phyloP scores from a whole-genome alignment of 1,139 yeast genomes.

The Geotrichum candidum region DNA sequence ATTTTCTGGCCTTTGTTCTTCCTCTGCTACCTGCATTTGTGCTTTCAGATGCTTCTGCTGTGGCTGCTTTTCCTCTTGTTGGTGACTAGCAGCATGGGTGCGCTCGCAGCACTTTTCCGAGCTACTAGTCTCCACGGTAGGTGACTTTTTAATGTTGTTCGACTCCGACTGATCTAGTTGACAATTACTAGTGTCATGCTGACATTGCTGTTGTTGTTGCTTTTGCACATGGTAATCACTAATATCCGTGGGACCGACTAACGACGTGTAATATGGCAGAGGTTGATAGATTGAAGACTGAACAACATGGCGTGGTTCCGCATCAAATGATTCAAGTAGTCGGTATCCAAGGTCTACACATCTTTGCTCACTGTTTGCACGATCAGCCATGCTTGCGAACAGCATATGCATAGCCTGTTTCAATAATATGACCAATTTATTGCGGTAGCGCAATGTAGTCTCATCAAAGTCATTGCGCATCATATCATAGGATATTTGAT shows the following conservation, averaged over 20 bases:
- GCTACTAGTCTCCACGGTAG: not conserved
- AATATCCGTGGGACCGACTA: conserved; percentile 3
- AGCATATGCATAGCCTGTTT: conserved; percentile 16
- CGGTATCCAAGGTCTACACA: conserved; percentile 15
- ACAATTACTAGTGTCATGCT: not conserved
- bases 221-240: not conserved
- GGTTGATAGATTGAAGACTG: conserved; percentile 14
- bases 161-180: not conserved
- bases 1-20: not conserved
- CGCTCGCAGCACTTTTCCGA: conserved; percentile 3
- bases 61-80: not conserved
- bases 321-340: conserved; percentile 14
- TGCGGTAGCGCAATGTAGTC: conserved; percentile 15
- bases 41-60: not conserved
- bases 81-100: not conserved
- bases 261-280: conserved; percentile 8
- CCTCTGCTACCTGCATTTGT: not conserved
- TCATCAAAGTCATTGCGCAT: conserved; percentile 16
- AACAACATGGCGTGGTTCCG: conserved; percentile 16
- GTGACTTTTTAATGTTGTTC: not conserved
- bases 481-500: conserved; percentile 15
- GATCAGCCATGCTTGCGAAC: conserved; percentile 16
- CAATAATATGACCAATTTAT: conserved; percentile 14
- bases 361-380: conserved; percentile 12
- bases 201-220: not conserved